These are phyloP conservation scores for Rhizopogon vesiculosus DNA, from an alignment of 768 basidiomycete species.

Conservation along the genomic window DNA sequence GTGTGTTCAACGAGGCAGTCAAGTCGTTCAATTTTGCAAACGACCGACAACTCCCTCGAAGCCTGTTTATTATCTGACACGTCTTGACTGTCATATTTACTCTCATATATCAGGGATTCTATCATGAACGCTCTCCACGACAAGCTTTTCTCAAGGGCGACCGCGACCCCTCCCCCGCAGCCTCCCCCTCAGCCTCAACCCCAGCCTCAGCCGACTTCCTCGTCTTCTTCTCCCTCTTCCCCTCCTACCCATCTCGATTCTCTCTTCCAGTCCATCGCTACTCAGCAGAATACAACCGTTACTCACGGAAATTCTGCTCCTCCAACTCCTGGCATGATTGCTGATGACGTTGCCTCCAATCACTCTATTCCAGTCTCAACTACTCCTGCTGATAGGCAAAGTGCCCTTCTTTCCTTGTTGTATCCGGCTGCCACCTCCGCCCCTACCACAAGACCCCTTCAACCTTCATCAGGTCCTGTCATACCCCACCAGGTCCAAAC, in stretches of 20 bases:
- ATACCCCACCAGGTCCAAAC: constrained; percentile 59
- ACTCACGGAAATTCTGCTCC: constrained; percentile 39
- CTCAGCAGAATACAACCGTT: constrained; percentile 37
- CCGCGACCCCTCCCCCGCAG: constrained; percentile 44
- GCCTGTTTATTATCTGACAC: not conserved
- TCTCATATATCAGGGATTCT: not conserved
- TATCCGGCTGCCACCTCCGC: constrained; percentile 43
- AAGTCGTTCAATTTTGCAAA: not conserved
- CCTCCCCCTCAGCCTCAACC: constrained; percentile 22
- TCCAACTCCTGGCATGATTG: constrained; percentile 37
- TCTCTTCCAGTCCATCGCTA: constrained; percentile 54
- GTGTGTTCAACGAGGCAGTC: constrained; percentile 25
- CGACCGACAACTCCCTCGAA: not conserved
- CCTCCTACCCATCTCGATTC: constrained; percentile 63
- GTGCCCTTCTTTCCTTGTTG: constrained; percentile 67
- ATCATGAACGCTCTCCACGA: constrained; percentile 13
- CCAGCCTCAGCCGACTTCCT: constrained; percentile 28
- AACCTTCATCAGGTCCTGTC: constrained; percentile 19
- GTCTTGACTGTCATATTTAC: constrained; percentile 4
- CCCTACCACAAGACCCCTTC: constrained; percentile 13
- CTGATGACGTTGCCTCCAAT: constrained; percentile 37
- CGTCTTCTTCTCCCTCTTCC: constrained; percentile 35
- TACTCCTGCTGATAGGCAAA: constrained; percentile 63
- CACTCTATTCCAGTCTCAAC: constrained; percentile 24
- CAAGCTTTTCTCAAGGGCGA: constrained; percentile 50